Base-by-base conservation (phyloP, 169 alveolate genomes). In the Plasmodium ovale region DNA sequence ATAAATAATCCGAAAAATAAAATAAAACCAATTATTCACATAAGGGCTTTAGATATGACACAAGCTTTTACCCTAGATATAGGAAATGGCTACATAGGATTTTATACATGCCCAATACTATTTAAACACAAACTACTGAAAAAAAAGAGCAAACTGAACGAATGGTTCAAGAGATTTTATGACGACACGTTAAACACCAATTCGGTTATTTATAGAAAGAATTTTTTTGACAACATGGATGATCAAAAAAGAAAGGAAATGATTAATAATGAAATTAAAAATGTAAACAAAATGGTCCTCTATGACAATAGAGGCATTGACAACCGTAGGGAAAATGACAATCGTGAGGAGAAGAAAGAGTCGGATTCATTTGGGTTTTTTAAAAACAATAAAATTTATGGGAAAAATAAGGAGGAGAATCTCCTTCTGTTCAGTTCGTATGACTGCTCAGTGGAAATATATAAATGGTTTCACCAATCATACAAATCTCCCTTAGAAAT, bases 391-490 rank as follows among this genome's bases (percentile, higher is more conserved):
- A 9, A 42, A 9, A 12, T n/a, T n/a, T 2, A 35, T 33, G 19
- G 58, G 21, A 44, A 16, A 5, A 59, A 39, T 12, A 74, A 23
- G 35, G 73, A 74, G 9, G 44, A 85, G 58, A 70, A 85, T 54
- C 16, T 29, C 29, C 67, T 85, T 23, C n/a, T 85, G 31, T 85
- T 85, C 51, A 85, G 91, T 25, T 69, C 67, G 4, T 56, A 85
- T 69, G 91, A 85, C 44, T 85, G 91, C 21, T 68, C 87, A 49
- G 91, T 85, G 51, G 87, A 85, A 69, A 85, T 85, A 85, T 59
- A 68, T 64, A 67, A 70, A 85, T 85, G 91, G 91, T 85, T 69
- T 60, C 91, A 85, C 42, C 91, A 85, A 49, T 85, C 91, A 2
- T 85, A 85, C 37, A 85, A 85, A 25, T 85, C 91, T 16, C 77